These are phyloP conservation scores for Penicillium crystallinum DNA, from an alignment of 495 filamentous ascomycete species.

Conservation along the genomic window DNA sequence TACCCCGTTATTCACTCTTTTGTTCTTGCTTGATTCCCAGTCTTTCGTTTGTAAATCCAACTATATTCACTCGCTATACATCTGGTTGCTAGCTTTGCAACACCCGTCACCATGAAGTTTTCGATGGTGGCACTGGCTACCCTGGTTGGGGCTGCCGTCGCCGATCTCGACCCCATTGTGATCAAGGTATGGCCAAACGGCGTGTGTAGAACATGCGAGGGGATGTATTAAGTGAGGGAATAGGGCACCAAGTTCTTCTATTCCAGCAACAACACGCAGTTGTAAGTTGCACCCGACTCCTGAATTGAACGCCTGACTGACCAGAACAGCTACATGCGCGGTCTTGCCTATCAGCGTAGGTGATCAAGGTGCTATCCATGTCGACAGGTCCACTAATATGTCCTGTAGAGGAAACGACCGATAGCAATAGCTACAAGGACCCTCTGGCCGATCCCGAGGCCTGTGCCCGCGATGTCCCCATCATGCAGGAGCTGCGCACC, in stretches of 20 bases:
- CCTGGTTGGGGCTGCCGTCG: slow-evolving; percentile 50
- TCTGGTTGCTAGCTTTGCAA: neutral
- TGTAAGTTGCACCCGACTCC: slow-evolving; percentile 43
- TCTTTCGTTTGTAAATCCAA: neutral
- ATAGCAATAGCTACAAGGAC: slow-evolving; percentile 45
- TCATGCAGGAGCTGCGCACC: slow-evolving; percentile 67
- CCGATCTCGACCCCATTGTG: slow-evolving; percentile 61
- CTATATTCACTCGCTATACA: slow-evolving; percentile 18
- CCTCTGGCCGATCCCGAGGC: slow-evolving; percentile 65
- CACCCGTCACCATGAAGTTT: slow-evolving; percentile 33
- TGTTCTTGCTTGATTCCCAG: neutral
- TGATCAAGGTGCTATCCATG: slow-evolving; percentile 4
- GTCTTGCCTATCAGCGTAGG: slow-evolving; percentile 80
- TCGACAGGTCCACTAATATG: slow-evolving; percentile 5
- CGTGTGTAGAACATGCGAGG: slow-evolving; percentile 7
- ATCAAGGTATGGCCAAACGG: slow-evolving; percentile 50
- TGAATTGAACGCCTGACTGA: slow-evolving; percentile 4
- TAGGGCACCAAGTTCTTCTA: slow-evolving; percentile 79
- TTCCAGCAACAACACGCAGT: slow-evolving; percentile 69
- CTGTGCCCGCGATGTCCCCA: slow-evolving; percentile 81
- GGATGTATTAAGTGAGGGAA: slow-evolving; percentile 1
- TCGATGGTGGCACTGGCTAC: slow-evolving; percentile 41
- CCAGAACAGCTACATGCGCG: slow-evolving; percentile 61
- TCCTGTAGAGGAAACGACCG: slow-evolving; percentile 37
- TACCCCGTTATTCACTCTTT: slow-evolving; percentile 15